phyloP scores from a whole-genome alignment of 306 rosid species.

The Leucaena leucocephala region DNA sequence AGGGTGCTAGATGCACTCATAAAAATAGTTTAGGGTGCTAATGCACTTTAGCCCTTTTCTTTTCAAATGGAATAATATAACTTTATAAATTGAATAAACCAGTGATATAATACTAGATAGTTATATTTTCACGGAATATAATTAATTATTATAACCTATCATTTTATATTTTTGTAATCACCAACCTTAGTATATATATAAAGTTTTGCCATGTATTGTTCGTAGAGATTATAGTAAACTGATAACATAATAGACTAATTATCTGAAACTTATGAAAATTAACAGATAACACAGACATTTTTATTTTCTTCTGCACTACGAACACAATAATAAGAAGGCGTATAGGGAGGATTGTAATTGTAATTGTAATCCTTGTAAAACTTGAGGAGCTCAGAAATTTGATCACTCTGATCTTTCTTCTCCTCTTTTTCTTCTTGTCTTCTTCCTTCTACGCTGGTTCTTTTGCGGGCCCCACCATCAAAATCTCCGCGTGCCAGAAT shows the following conservation, averaged over 20 bases:
- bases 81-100: too few species aligned
- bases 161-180: not conserved
- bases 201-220: too few species aligned
- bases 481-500: conserved; percentile 63
- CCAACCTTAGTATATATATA: not conserved
- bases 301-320: conserved; percentile 67
- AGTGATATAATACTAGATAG: too few species aligned
- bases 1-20: too few species aligned
- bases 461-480: conserved; percentile 83
- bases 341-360: conserved; percentile 37
- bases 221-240: too few species aligned
- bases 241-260: not conserved
- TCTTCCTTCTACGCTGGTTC: conserved; percentile 66
- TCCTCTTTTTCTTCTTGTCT: conserved; percentile 51
- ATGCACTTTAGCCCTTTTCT: too few species aligned
- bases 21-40: too few species aligned
- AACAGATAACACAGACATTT: conserved; percentile 71
- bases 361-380: conserved; percentile 3
- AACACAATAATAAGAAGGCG: conserved; percentile 36
- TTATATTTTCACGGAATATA: not conserved
- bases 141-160: conserved; percentile 17
- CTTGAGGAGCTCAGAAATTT: conserved; percentile 51
- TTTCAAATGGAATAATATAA: too few species aligned
- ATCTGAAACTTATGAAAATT: not conserved
- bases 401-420: conserved; percentile 44